A percentile compares a stretch with the other conserved stretches of the same genome.
Conservation (phyloP, 2,329 filamentous ascomycete species). For the Aureobasidium sp. region DNA sequence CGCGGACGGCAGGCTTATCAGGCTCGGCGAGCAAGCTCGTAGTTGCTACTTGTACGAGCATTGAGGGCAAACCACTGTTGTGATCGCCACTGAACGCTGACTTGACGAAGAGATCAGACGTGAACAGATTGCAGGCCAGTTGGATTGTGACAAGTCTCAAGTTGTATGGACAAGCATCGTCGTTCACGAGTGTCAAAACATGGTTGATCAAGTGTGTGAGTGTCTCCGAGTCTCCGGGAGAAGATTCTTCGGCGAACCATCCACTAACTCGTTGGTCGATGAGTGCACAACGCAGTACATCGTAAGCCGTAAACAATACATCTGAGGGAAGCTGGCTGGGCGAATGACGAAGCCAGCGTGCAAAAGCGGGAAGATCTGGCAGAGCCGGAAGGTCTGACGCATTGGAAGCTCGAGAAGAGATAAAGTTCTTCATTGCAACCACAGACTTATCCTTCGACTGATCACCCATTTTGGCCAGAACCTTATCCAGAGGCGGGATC, state of each 20-base stretch:
- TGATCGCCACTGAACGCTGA: slow-evolving; percentile 20
- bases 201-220: slow-evolving; percentile 55
- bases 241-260: slow-evolving; percentile 69
- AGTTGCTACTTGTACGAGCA: slow-evolving; percentile 63
- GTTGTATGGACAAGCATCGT: slow-evolving; percentile 63
- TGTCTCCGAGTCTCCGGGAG: slow-evolving; percentile 41
- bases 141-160: slow-evolving; percentile 78
- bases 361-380: slow-evolving; percentile 62
- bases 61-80: slow-evolving; percentile 40
- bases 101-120: slow-evolving; percentile 61
- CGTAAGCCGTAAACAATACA: slow-evolving; percentile 72
- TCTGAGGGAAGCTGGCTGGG: slow-evolving; percentile 52
- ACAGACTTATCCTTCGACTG: slow-evolving; percentile 55
- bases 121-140: slow-evolving; percentile 78
- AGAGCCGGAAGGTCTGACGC: slow-evolving; percentile 61
- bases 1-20: slow-evolving; percentile 64
- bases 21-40: slow-evolving; percentile 68
- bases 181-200: slow-evolving; percentile 48
- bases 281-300: slow-evolving; percentile 72
- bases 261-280: slow-evolving; percentile 72
- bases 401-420: slow-evolving; percentile 53
- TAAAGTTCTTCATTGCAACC: slow-evolving; percentile 60
- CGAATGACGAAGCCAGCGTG: slow-evolving; percentile 52
- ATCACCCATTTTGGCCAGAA: slow-evolving; percentile 68
- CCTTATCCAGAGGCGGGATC: slow-evolving; percentile 72